Conservation (phyloP, 2,329 filamentous ascomycete species). For the Tympanopsis confertula region DNA sequence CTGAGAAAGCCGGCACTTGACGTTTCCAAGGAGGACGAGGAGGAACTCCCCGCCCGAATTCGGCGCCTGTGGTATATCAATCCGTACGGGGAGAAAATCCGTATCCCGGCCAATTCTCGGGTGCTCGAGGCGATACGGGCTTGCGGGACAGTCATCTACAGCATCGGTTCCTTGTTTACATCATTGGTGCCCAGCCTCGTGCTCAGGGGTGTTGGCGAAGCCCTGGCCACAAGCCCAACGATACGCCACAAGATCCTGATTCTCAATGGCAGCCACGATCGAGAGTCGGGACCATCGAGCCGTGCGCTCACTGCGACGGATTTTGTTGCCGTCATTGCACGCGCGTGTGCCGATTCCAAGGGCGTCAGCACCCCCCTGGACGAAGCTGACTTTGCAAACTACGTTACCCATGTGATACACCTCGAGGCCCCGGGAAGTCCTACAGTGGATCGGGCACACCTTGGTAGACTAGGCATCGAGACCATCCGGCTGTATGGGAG, state of each 20-base stretch:
- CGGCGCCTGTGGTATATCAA: constrained; percentile 92
- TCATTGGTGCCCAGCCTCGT: constrained; percentile 76
- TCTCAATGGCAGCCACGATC: constrained; percentile 71
- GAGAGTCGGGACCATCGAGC: constrained; percentile 67
- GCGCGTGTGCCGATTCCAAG: constrained; percentile 60
- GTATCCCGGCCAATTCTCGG: constrained; percentile 69
- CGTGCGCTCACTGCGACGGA: constrained; percentile 62
- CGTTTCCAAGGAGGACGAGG: constrained; percentile 67
- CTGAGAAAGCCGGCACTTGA: constrained; percentile 70
- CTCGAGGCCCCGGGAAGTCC: constrained; percentile 63
- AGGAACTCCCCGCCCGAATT: constrained; percentile 69
- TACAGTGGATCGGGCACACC: constrained; percentile 50
- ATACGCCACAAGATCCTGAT: constrained; percentile 69
- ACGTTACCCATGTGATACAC: constrained; percentile 77
- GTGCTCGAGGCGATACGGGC: constrained; percentile 57
- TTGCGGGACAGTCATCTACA: constrained; percentile 68
- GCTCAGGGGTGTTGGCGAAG: constrained; percentile 62
- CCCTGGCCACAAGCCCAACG: constrained; percentile 34
- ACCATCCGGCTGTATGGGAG: constrained; percentile 67
- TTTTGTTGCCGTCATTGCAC: constrained; percentile 70
- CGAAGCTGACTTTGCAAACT: constrained; percentile 32
- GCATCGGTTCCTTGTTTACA: constrained; percentile 88
- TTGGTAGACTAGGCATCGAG: constrained; percentile 62
- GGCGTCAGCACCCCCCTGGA: constrained; percentile 16
- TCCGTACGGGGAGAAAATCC: constrained; percentile 92